phyloP scores from a whole-genome alignment of 441 rosid species.

The Adansonia rubrostipa region DNA sequence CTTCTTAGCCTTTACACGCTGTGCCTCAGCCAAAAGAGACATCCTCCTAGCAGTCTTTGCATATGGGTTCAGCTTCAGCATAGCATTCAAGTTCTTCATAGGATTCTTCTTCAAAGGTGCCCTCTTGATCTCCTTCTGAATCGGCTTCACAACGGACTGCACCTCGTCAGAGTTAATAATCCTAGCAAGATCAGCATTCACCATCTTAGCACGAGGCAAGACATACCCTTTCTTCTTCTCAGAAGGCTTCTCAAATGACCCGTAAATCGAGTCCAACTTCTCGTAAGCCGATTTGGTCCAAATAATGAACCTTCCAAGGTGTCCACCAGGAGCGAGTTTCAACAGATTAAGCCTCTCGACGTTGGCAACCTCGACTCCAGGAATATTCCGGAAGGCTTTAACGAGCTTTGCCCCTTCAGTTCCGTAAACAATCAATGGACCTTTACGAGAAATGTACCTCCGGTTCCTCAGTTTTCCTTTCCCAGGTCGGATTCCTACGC shows the following conservation, averaged over 20 bases:
- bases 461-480: slow-evolving; percentile 90
- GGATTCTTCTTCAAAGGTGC: slow-evolving; percentile 94
- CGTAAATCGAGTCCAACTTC: slow-evolving; percentile 84
- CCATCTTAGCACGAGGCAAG: slow-evolving; percentile 85
- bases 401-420: slow-evolving; percentile 78
- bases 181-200: slow-evolving; percentile 88
- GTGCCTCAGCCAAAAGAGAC: slow-evolving; percentile 86
- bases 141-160: slow-evolving; percentile 85
- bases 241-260: slow-evolving; percentile 72
- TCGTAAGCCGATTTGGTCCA: slow-evolving; percentile 95
- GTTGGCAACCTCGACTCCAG: slow-evolving; percentile 87
- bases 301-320: slow-evolving; percentile 81
- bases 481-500: slow-evolving; percentile 81
- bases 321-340: slow-evolving; percentile 97
- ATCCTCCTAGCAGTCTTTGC: slow-evolving; percentile 94
- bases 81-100: slow-evolving; percentile 70
- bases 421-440: slow-evolving; percentile 84
- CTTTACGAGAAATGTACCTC: slow-evolving; percentile 82
- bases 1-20: slow-evolving; percentile 90
- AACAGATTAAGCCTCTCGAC: slow-evolving; percentile 79
- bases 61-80: slow-evolving; percentile 85
- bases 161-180: slow-evolving; percentile 96
- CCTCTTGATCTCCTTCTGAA: slow-evolving; percentile 70
- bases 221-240: slow-evolving; percentile 92
- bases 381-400: slow-evolving; percentile 84